A percentile compares a stretch with the other conserved stretches of the same genome.
These are phyloP conservation scores for Boletus pseudo-olivaceus DNA, from an alignment of 768 basidiomycete genomes.

Conservation along the genomic window DNA sequence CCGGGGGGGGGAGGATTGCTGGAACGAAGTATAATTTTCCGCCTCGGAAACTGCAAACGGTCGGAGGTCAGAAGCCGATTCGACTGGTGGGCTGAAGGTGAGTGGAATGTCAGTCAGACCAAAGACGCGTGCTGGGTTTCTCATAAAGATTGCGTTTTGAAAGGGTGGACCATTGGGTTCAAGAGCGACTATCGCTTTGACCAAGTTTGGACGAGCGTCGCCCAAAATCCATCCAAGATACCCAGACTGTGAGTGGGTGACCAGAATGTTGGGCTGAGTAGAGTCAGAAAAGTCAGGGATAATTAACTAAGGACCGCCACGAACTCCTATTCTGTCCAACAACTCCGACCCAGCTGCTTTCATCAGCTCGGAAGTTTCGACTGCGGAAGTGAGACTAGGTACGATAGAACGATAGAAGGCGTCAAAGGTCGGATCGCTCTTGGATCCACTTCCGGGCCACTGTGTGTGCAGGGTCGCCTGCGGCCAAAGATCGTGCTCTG, in stretches of 20 bases:
- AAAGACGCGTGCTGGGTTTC: constrained; percentile 38
- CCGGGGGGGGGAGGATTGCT: constrained; percentile 42
- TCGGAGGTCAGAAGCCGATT: constrained; percentile 36
- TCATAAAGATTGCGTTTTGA: constrained; percentile 35
- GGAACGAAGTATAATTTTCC: constrained; percentile 37
- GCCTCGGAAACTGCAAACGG: constrained; percentile 25
- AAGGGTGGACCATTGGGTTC: constrained; percentile 54
- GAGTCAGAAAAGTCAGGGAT: constrained; percentile 1
- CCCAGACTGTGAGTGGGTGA: constrained; percentile 52
- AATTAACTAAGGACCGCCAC: constrained; percentile 12
- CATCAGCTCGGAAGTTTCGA: constrained; percentile 38
- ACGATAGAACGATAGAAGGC: constrained; percentile 43
- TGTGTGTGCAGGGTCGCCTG: constrained; percentile 45
- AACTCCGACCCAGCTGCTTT: constrained; percentile 40
- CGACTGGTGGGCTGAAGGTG: constrained; percentile 40
- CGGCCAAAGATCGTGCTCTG: constrained; percentile 41
- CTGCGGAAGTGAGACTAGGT: constrained; percentile 36
- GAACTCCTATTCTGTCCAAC: constrained; percentile 47
- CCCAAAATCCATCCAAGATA: constrained; percentile 47
- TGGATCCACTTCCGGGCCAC: constrained; percentile 51
- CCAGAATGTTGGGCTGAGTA: constrained; percentile 40
- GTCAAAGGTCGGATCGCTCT: constrained; percentile 44
- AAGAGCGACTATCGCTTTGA: constrained; percentile 47
- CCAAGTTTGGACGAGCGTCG: constrained; percentile 41
- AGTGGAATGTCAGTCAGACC: constrained; percentile 49